Evolutionary conservation across 129 eudicot genomes (phyloP).

Genomic region (Helianthus annuus): HanXRQr2.0-SUNRISE NC_035444.2:36338445-36338944

Average conservation of each 20-base stretch:
- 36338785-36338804: conserved; percentile 89
- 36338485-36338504: neutral
- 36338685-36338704: neutral
- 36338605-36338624: conserved; percentile 52
- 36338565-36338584: neutral
- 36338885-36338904: conserved; percentile 53
- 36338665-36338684: too few species aligned
- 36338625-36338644: neutral
- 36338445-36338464: conserved; percentile 60
- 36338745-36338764: conserved; percentile 63
- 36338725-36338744: conserved; percentile 13
- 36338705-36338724: neutral
- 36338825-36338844: conserved; percentile 86
- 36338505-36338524: too few species aligned
- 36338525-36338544: too few species aligned
- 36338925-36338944: neutral
- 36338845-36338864: conserved; percentile 84
- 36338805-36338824: conserved; percentile 86
- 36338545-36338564: too few species aligned
- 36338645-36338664: too few species aligned
- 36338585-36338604: neutral
- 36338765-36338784: conserved; percentile 46
- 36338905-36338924: neutral
- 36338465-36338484: conserved; percentile 79
- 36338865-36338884: conserved; percentile 82